Percentiles rank a stretch among this genome's conserved stretches.
These are phyloP conservation scores for Plantago lanceolata DNA, from an alignment of 305 asterid genomes.

Conservation along the genomic window DNA sequence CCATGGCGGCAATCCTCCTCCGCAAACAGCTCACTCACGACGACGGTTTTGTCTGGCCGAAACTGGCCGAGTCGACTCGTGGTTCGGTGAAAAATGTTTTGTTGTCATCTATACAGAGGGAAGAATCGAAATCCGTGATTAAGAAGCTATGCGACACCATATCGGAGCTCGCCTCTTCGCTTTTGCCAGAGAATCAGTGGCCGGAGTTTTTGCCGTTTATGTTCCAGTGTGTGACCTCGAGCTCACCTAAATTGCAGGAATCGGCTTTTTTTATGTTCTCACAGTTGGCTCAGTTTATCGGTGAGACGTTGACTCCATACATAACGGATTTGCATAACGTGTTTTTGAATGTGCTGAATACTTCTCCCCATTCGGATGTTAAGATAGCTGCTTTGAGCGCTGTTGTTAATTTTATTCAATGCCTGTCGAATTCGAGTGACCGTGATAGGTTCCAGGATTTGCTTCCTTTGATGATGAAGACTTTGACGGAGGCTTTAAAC, in stretches of 20 bases:
- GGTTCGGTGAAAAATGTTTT: slow-evolving; percentile 56
- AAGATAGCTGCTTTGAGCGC: slow-evolving; percentile 84
- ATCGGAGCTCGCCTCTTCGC: slow-evolving; percentile 73
- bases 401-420: slow-evolving; percentile 79
- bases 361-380: slow-evolving; percentile 46
- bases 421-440: slow-evolving; percentile 58
- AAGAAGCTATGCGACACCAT: slow-evolving; percentile 78
- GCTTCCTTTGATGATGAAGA: slow-evolving; percentile 84
- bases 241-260: slow-evolving; percentile 60
- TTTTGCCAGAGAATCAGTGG: slow-evolving; percentile 73
- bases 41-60: slow-evolving; percentile 77
- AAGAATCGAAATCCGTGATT: slow-evolving; percentile 50
- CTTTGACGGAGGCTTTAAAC: slow-evolving; percentile 77
- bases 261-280: slow-evolving; percentile 78
- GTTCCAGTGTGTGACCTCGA: slow-evolving; percentile 78
- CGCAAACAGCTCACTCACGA: slow-evolving; percentile 78
- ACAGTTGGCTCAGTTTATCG: slow-evolving; percentile 70
- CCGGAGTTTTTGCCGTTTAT: slow-evolving; percentile 79
- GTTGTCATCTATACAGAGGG: slow-evolving; percentile 55
- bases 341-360: slow-evolving; percentile 59
- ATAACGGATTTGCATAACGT: slow-evolving; percentile 73
- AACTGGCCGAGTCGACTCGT: slow-evolving; percentile 52
- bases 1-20: slow-evolving; percentile 75
- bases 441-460: slow-evolving; percentile 89
- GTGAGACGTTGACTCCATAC: slow-evolving; percentile 59